These are phyloP conservation scores for Arthrinium phaeospermum DNA, from an alignment of 2,329 filamentous ascomycete genomes.

Conservation along the genomic window DNA sequence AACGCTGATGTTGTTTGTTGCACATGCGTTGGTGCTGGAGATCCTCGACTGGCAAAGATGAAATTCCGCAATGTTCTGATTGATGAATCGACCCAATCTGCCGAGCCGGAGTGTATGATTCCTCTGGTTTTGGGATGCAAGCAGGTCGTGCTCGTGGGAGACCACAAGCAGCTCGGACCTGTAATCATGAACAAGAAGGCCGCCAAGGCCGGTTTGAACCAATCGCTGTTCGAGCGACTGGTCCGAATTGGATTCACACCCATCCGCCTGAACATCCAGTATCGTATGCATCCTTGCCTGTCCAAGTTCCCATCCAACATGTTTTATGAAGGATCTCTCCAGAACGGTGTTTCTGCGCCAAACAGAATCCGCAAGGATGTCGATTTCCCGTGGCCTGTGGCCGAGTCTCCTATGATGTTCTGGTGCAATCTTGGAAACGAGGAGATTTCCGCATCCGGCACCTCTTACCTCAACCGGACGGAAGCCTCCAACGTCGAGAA, in stretches of 20 bases:
- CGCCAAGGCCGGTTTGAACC: constrained; percentile 94
- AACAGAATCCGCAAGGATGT: constrained; percentile 90
- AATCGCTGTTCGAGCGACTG: constrained; percentile 96
- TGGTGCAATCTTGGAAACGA: constrained; percentile 98
- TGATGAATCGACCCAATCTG: constrained; percentile 97
- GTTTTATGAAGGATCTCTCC: constrained; percentile 97
- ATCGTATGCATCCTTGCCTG: constrained; percentile 97
- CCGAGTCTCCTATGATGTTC: constrained; percentile 98
- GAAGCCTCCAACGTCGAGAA: constrained; percentile 98
- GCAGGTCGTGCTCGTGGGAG: constrained; percentile 97
- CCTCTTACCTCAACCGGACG: constrained; percentile 96
- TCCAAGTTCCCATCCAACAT: constrained; percentile 99
- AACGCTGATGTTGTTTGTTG: constrained; percentile 99
- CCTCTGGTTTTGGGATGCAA: constrained; percentile 96
- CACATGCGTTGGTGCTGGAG: constrained; percentile 95
- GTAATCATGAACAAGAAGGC: constrained; percentile 99
- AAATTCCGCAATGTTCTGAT: constrained; percentile 98
- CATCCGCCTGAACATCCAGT: constrained; percentile 94
- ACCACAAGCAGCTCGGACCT: constrained; percentile 96
- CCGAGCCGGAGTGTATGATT: constrained; percentile 99
- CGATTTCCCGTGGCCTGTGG: constrained; percentile 97
- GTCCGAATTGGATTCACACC: constrained; percentile 90
- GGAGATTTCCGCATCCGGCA: constrained; percentile 96
- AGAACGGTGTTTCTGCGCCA: constrained; percentile 92
- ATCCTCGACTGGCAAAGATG: constrained; percentile 93